A percentile compares a stretch with the other conserved stretches of the same genome.
These are phyloP conservation scores for Exophiala calicioides DNA, from an alignment of 2,329 filamentous ascomycete genomes.

Conservation along the genomic window DNA sequence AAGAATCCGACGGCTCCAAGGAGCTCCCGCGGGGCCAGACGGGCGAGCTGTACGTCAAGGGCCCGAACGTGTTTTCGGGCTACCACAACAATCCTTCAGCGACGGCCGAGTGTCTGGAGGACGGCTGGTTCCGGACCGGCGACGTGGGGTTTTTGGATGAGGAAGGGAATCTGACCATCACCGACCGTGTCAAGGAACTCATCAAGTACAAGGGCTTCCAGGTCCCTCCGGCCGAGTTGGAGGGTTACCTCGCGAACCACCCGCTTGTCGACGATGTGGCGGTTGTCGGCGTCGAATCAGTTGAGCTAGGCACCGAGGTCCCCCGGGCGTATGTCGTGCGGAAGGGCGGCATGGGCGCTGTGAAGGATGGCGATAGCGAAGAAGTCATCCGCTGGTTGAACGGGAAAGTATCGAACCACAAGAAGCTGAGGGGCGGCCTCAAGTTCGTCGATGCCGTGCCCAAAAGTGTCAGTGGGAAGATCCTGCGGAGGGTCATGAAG, in stretches of 20 bases:
- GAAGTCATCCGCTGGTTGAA: constrained; percentile 37
- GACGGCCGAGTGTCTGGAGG: constrained; percentile 62
- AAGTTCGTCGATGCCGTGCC: constrained; percentile 41
- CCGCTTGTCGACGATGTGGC: constrained; percentile 46
- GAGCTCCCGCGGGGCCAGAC: constrained; percentile 65
- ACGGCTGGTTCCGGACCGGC: constrained; percentile 88
- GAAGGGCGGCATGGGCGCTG: constrained; percentile 39
- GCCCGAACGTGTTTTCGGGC: constrained; percentile 64
- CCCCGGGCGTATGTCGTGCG: constrained; percentile 46
- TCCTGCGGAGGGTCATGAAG: constrained; percentile 39
- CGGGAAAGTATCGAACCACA: constrained; percentile 37
- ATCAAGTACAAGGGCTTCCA: constrained; percentile 55
- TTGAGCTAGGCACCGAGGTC: constrained; percentile 41
- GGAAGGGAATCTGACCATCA: constrained; percentile 81
- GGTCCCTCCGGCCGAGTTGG: constrained; percentile 53
- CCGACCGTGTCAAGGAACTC: constrained; percentile 71
- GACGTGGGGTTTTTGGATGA: constrained; percentile 77
- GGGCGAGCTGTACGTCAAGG: constrained; percentile 69
- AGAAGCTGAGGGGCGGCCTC: constrained; percentile 40
- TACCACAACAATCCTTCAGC: constrained; percentile 62
- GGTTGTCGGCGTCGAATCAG: constrained; percentile 46
- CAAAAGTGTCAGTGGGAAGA: constrained; percentile 43
- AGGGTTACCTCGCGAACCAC: constrained; percentile 47
- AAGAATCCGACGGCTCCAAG: constrained; percentile 38
- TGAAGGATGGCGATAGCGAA: constrained; percentile 56